Percentiles rank a stretch among this genome's conserved stretches.
phyloP scores from a whole-genome alignment of 441 rosid species.

The Pelargonium myrrhifolium region DNA sequence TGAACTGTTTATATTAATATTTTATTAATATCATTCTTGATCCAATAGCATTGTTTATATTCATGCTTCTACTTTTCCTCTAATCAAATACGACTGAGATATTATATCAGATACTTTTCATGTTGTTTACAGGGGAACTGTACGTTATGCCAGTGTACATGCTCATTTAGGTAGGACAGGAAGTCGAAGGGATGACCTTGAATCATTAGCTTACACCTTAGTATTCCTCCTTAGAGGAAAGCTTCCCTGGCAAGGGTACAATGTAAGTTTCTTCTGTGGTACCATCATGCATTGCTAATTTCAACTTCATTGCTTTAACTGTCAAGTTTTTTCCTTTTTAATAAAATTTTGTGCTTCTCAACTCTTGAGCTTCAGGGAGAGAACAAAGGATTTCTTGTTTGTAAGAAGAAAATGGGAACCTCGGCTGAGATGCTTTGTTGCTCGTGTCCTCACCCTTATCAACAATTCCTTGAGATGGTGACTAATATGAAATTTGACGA shows the following conservation, averaged over 20 bases:
- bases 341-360: background rate
- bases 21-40: background rate
- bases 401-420: conserved; percentile 82
- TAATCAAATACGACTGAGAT: background rate
- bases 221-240: conserved; percentile 77
- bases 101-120: background rate
- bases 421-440: conserved; percentile 44
- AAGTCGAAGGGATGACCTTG: conserved; percentile 85
- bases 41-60: background rate
- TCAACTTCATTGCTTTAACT: conserved; percentile 7
- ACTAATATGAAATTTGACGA: conserved; percentile 53
- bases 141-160: conserved; percentile 88
- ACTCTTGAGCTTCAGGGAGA: conserved; percentile 49
- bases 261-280: conserved; percentile 31
- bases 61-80: background rate
- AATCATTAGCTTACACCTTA: conserved; percentile 78
- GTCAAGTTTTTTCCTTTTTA: conserved; percentile 1
- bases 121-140: conserved; percentile 58
- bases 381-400: conserved; percentile 80
- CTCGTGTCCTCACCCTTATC: conserved; percentile 46
- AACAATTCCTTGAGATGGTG: conserved; percentile 45
- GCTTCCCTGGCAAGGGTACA: conserved; percentile 90
- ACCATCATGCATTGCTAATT: conserved; percentile 5
- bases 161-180: conserved; percentile 88
- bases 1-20: background rate